phyloP scores from a whole-genome alignment of 257 asterid genomes.

The Galeopsis tetrahit region DNA sequence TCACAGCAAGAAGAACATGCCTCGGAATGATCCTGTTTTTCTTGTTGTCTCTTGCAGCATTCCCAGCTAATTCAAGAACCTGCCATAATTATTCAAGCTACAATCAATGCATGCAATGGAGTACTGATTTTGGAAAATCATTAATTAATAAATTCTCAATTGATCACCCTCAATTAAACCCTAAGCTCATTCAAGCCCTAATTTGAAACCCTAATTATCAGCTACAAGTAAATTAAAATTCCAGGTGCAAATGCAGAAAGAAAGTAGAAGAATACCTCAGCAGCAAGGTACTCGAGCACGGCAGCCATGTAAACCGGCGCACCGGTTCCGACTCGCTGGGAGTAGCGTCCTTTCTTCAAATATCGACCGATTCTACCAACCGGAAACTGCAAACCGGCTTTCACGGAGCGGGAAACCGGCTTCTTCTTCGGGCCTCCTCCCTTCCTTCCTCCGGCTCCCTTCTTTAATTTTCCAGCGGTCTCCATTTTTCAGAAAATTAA shows the following conservation, averaged over 20 bases:
- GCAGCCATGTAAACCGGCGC: conserved; percentile 60
- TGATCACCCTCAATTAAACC: neutral
- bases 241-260: no score
- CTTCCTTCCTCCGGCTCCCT: conserved; percentile 61
- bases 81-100: neutral
- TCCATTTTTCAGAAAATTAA: conserved; percentile 32
- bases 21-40: conserved; percentile 75
- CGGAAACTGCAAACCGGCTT: conserved; percentile 62
- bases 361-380: conserved; percentile 65
- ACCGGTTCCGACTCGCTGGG: conserved; percentile 50
- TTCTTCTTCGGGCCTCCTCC: conserved; percentile 62
- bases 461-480: conserved; percentile 42
- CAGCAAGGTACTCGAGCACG: conserved; percentile 61
- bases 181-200: conserved; percentile 21
- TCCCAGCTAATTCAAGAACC: conserved; percentile 86
- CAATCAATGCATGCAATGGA: no score
- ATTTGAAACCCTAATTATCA: neutral
- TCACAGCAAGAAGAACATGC: conserved; percentile 68
- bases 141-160: neutral
- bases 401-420: conserved; percentile 52
- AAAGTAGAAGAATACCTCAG: conserved; percentile 40
- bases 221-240: neutral
- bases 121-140: no score
- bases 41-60: conserved; percentile 85
- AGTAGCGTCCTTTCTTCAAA: conserved; percentile 57